phyloP scores from a whole-genome alignment of 805 yeast species.

The Teunomyces tritomae region DNA sequence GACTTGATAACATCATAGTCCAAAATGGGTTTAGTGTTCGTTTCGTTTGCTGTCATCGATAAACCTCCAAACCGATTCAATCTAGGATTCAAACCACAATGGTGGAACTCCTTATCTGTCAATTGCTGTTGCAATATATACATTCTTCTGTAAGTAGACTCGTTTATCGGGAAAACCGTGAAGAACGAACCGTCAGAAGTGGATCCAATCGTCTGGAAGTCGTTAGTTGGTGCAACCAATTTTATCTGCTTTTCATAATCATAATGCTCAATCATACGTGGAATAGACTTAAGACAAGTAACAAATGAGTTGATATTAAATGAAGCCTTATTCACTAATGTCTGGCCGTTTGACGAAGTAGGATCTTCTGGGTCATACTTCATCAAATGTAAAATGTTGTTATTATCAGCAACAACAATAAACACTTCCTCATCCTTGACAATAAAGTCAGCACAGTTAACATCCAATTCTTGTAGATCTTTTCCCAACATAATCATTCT shows the following conservation, averaged over 20 bases:
- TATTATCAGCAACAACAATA: conserved; percentile 66
- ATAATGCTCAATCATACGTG: conserved; percentile 35
- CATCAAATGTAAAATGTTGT: conserved; percentile 63
- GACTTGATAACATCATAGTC: conserved; percentile 57
- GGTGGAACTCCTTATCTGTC: conserved; percentile 68
- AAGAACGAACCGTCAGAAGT: conserved; percentile 78
- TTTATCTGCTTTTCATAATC: conserved; percentile 19
- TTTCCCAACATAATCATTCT: conserved; percentile 77
- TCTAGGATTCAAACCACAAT: conserved; percentile 79
- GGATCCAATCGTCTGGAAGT: conserved; percentile 66
- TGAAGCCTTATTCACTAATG: conserved; percentile 65
- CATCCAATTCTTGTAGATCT: conserved; percentile 62
- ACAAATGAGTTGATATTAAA: conserved; percentile 66
- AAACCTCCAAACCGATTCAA: conserved; percentile 54
- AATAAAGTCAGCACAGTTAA: conserved; percentile 72
- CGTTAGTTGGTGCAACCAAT: conserved; percentile 16
- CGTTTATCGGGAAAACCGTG: conserved; percentile 70
- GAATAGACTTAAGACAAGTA: conserved; percentile 50
- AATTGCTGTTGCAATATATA: conserved; percentile 86
- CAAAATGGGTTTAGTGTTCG: conserved; percentile 58
- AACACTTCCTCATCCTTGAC: conserved; percentile 66
- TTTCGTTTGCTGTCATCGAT: conserved; percentile 29
- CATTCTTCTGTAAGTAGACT: conserved; percentile 72
- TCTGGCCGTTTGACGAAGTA: conserved; percentile 73
- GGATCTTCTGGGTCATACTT: conserved; percentile 94